These are phyloP conservation scores for Hypholoma fasciculare DNA, from an alignment of 768 basidiomycete species.

Conservation along the genomic window DNA sequence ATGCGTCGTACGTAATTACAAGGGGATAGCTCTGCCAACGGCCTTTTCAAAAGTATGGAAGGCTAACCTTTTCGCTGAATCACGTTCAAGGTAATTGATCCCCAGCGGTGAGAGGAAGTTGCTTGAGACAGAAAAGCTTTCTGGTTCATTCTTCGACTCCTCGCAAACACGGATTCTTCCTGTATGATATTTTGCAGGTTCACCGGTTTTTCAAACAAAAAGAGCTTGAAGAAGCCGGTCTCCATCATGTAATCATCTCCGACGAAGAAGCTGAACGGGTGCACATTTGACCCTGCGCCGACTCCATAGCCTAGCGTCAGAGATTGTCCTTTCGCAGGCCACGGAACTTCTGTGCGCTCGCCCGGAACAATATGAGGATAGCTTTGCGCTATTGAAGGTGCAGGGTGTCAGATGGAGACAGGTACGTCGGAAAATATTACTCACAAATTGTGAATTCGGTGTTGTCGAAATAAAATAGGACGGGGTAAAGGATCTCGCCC, in stretches of 20 bases:
- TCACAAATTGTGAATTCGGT: slow-evolving; percentile 27
- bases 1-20: too few species aligned
- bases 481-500: slow-evolving; percentile 2
- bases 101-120: background rate
- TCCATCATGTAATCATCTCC: background rate
- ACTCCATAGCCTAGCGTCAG: slow-evolving; percentile 11
- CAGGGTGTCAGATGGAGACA: background rate
- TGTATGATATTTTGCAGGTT: background rate
- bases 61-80: background rate
- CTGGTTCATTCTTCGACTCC: background rate
- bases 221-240: slow-evolving; percentile 7
- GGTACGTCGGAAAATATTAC: background rate
- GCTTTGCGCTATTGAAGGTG: background rate
- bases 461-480: slow-evolving; percentile 27
- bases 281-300: background rate
- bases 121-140: background rate
- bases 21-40: too few species aligned
- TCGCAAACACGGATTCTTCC: background rate
- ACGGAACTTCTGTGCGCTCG: background rate
- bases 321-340: background rate
- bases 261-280: background rate
- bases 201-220: background rate
- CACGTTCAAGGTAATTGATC: background rate
- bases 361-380: background rate
- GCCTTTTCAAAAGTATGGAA: too few species aligned